Evolutionary conservation across 78 protist species (phyloP), one percentile per base, ranked within the genome.

Genomic region (Dictyostelium brefeldianum): DNA sequence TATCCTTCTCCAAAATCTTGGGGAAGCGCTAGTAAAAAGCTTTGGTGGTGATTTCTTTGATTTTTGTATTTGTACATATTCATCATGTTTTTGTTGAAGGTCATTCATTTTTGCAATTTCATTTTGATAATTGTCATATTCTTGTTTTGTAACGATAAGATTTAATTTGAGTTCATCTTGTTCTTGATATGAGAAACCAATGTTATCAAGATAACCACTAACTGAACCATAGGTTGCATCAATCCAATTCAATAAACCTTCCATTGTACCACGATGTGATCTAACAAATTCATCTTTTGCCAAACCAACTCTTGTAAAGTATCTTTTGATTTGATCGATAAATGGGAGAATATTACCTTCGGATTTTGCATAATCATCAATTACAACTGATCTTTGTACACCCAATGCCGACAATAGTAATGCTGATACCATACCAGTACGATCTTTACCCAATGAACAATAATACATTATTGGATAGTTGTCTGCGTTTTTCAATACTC

Each of bases 361-460:
- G 5, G 83, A 75, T 22, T 85, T 85, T 4, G 92, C 1, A 47
- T 85, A 85, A n/a, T 85, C 92, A 15, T 73, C 92, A 18, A 85
- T 47, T 11, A 85, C 78, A 0, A 85, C 3, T 46, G 74, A 41
- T 25, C 92, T 46, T 54, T 83, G 78, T 46, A 85, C 92, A 20
- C 92, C 92, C 0, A 85, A 27, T 22, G 78, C 78, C 0, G 92
- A 85, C 1, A 85, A 48, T 0, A 85, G 50, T 2, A 85, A 29
- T 47, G 92, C 27, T 0, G 92, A 75, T 0, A 75, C 83, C 81
- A 85, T 85, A 25, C 92, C 92, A 14, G 92, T 85, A 43, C 92
- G 46, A 75, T 85, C 92, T 59, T 85, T 85, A 27, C 92, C 92
- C 46, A 85, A 69, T 47, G 92, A 85, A 59, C 92, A 85, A 57